Conservation (phyloP, 208 protist genomes). For the Lotmaria passim region DNA sequence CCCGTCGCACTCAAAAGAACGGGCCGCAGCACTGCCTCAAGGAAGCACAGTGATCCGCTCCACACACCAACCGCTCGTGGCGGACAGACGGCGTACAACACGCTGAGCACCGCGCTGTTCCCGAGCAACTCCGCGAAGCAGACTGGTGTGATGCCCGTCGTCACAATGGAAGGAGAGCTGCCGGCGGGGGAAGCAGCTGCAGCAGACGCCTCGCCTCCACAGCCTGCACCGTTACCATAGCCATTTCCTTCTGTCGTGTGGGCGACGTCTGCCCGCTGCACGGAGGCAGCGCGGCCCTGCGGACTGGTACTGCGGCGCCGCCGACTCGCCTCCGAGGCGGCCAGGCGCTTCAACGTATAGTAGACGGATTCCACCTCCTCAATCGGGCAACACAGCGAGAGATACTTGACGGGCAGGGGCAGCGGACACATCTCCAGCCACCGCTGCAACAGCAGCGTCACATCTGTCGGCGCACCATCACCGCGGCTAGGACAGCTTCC, state of each 20-base stretch:
- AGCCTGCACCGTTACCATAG: no score
- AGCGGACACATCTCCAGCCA: slow-evolving; percentile 31
- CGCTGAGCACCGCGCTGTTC: slow-evolving; percentile 28
- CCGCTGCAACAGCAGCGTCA: slow-evolving; percentile 23
- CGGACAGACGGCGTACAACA: slow-evolving; percentile 29
- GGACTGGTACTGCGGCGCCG: slow-evolving; percentile 13
- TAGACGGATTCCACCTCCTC: slow-evolving; percentile 35
- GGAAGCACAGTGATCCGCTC: slow-evolving; percentile 29
- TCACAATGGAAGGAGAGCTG: no score
- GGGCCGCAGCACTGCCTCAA: slow-evolving; percentile 24
- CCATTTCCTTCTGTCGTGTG: not conserved
- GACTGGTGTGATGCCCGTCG: slow-evolving; percentile 33
- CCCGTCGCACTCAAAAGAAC: slow-evolving; percentile 31
- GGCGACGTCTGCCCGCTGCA: not conserved
- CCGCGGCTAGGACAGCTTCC: slow-evolving; percentile 20
- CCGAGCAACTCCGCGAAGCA: slow-evolving; percentile 33
- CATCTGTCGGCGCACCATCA: slow-evolving; percentile 3
- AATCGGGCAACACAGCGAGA: slow-evolving; percentile 22
- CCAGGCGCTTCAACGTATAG: slow-evolving; percentile 42
- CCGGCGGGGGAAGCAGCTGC: no score
- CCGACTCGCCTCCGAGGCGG: slow-evolving; percentile 26
- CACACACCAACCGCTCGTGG: slow-evolving; percentile 18
- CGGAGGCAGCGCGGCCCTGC: slow-evolving; percentile 2
- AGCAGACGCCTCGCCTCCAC: no score
- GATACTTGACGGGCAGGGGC: slow-evolving; percentile 16